These are phyloP conservation scores for Rhizophora mangle DNA, from an alignment of 345 rosid genomes.

Conservation along the genomic window DNA sequence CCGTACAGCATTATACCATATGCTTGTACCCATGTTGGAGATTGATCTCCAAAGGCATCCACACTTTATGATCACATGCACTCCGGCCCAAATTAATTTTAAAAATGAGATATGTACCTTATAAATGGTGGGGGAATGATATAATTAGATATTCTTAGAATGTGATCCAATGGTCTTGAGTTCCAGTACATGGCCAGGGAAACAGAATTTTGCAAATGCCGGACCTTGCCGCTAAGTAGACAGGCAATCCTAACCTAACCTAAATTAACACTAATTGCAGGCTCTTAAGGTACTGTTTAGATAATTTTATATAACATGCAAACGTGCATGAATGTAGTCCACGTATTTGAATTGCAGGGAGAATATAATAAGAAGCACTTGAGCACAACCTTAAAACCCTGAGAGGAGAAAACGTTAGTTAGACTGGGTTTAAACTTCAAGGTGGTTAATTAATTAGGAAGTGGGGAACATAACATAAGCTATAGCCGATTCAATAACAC, in stretches of 20 bases:
- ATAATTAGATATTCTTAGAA: background rate
- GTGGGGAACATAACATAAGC: too few relatives aligned
- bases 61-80: too few relatives aligned
- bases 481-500: too few relatives aligned
- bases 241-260: background rate
- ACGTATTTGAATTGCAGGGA: background rate
- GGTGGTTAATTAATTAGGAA: too few relatives aligned
- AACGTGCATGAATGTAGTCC: slow-evolving; percentile 11
- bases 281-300: background rate
- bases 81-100: background rate
- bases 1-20: background rate
- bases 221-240: background rate
- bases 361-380: background rate
- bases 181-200: background rate
- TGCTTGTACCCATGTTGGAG: background rate
- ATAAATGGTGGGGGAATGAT: background rate
- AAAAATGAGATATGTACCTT: background rate
- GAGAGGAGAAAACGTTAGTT: too few relatives aligned
- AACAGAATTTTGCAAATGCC: background rate
- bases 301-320: background rate
- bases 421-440: too few relatives aligned
- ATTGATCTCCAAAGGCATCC: background rate
- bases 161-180: background rate
- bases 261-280: background rate
- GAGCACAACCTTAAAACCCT: too few relatives aligned